Conservation (phyloP, 2,329 filamentous ascomycete genomes). For the Verticillium albo-atrum region DNA sequence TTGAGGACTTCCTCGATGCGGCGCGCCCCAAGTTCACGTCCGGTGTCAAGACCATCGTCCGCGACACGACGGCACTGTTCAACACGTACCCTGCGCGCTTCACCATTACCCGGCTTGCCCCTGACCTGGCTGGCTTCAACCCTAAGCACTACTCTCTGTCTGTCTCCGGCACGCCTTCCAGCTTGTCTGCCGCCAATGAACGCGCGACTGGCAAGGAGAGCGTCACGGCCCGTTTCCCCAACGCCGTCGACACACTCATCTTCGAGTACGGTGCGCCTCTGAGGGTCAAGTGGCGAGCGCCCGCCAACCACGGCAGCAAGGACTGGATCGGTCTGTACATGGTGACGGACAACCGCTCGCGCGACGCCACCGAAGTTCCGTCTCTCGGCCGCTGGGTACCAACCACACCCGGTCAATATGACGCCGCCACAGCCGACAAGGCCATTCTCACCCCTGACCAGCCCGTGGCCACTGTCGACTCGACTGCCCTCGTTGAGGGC, state of each 20-base stretch:
- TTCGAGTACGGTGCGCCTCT: conserved; percentile 91
- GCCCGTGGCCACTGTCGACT: conserved; percentile 45
- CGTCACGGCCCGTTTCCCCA: conserved; percentile 61
- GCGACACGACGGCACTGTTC: conserved; percentile 83
- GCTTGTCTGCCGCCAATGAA: conserved; percentile 46
- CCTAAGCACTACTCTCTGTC: conserved; percentile 75
- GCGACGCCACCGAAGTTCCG: conserved; percentile 77
- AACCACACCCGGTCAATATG: conserved; percentile 71
- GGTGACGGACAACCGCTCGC: conserved; percentile 87
- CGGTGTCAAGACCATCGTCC: conserved; percentile 80
- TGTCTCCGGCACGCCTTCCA: conserved; percentile 62
- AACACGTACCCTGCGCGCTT: conserved; percentile 84
- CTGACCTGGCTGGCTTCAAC: conserved; percentile 75
- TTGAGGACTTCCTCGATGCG: conserved; percentile 84
- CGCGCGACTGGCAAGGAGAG: conserved; percentile 70
- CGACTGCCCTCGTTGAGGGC: conserved; percentile 62
- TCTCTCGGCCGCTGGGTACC: conserved; percentile 89
- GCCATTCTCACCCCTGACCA: conserved; percentile 71
- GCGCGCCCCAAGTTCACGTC: conserved; percentile 82
- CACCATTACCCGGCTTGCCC: conserved; percentile 73
- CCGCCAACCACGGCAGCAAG: conserved; percentile 77
- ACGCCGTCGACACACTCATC: conserved; percentile 67
- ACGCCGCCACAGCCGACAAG: conserved; percentile 68
- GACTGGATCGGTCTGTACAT: conserved; percentile 98
- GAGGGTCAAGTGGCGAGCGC: conserved; percentile 85